A percentile compares a stretch with the other conserved stretches of the same genome.
Conservation (phyloP, 306 rosid species). For the Erythrophleum fordii region DNA sequence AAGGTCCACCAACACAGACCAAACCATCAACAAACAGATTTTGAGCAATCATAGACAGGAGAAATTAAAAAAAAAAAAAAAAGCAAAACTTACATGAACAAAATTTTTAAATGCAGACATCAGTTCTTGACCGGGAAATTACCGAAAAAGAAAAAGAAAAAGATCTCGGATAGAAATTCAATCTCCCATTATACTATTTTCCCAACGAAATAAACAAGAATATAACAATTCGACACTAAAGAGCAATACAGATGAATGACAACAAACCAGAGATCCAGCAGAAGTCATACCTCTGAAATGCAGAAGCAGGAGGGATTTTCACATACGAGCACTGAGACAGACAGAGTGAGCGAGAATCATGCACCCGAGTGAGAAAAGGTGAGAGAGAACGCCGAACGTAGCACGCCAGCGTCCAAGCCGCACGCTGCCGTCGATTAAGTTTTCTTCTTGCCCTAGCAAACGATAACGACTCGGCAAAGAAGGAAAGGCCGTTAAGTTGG, state of each 20-base stretch:
- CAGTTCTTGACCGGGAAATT: background rate
- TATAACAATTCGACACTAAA: background rate
- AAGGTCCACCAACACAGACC: background rate
- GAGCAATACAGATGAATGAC: background rate
- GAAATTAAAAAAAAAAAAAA: background rate
- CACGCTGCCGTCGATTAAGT: background rate
- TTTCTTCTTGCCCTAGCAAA: no score
- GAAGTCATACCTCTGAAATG: background rate
- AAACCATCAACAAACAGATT: background rate
- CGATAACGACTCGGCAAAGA: no score
- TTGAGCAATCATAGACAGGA: background rate
- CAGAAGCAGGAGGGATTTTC: background rate
- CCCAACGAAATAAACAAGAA: background rate
- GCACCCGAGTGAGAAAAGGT: background rate
- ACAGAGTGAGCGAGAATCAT: no score
- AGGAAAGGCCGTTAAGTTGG: background rate
- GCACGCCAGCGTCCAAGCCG: no score
- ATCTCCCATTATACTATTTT: background rate
- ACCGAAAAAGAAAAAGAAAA: background rate
- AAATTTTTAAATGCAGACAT: background rate
- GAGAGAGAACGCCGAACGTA: background rate
- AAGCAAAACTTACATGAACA: background rate
- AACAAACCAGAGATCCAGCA: background rate
- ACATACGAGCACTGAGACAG: background rate
- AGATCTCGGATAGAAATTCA: background rate